Base-by-base conservation (phyloP, 139 green algal genomes). In the Chlorella sp. region DNA sequence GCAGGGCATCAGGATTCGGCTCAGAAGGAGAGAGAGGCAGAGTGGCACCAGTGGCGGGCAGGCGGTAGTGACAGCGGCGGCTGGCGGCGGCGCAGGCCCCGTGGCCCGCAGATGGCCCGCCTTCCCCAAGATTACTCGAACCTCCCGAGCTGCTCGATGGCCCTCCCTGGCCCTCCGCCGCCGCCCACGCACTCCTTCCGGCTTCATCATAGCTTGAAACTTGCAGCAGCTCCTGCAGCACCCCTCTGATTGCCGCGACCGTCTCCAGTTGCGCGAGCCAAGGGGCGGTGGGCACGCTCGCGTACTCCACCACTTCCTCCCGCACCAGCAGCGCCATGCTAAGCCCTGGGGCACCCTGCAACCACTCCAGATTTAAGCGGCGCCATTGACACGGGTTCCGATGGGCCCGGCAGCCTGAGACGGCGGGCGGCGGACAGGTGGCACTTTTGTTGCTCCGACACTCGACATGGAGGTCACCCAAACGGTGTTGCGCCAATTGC, bases 251-350 rank as follows among this genome's bases (percentile, higher is more conserved):
- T 4, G 89, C 83, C 19, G 84, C 60, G n/a, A 90, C 69, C 7
- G 60, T 83, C 66, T 95, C 92, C 34, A 93, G 36, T 22, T 91
- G 88, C 11, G 24, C 30, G 28, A 95, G 81, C 91, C 91, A 95
- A 0, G 91, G 86, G 1, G 86, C 86, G 7, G 94, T 78, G 3
- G 93, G 93, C 0, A 92, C 66, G 34, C 81, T 83, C 30, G 90
- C 92, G 87, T 89, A 94, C 81, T 95, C 93, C 0, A 95, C 53
- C 2, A 95, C 88, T 26, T 91, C 90, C 11, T 80, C 37, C 1
- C 91, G 78, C 5, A 91, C 90, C 12, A 86, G 71, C 16, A 91
- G 40, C 48, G 48, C 81, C 60, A 87, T 77, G 32, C 48, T 57
- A 57, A 57, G 48, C 48, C 7, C 48, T 5, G 48, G 48, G 48